Evolutionary conservation across 352 stramenopile genomes (phyloP).

Genomic region (Pythium guiyangense): DNA sequence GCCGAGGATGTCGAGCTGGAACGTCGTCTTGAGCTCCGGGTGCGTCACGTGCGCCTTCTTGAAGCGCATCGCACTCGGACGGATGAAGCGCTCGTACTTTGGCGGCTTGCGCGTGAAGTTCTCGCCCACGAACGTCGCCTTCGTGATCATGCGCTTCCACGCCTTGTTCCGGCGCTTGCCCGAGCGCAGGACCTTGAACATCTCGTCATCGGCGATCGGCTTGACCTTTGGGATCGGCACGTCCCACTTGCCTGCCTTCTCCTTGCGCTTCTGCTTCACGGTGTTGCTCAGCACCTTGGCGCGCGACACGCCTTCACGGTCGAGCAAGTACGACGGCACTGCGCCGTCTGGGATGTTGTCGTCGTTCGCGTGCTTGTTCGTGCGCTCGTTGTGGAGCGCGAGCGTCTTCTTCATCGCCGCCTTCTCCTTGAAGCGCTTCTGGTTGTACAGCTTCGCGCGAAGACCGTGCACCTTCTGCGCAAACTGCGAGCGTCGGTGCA

Average conservation of each 20-base stretch:
- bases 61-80: constrained; percentile 97
- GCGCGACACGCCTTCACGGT: constrained; percentile 97
- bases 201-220: constrained; percentile 99
- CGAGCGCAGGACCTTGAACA: constrained; percentile 99
- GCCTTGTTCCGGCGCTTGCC: constrained; percentile 95
- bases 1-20: constrained; percentile 99
- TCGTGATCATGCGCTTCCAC: constrained; percentile 90
- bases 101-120: constrained; percentile 99
- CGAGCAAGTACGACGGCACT: constrained; percentile 98
- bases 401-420: constrained; percentile 99
- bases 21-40: constrained; percentile 99
- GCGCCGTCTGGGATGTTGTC: constrained; percentile 95
- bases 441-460: constrained; percentile 98
- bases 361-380: constrained; percentile 98
- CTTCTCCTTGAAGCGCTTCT: constrained; percentile 99
- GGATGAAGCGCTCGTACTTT: constrained; percentile 99
- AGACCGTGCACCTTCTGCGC: constrained; percentile 98
- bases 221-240: constrained; percentile 98
- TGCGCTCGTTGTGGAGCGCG: constrained; percentile 98
- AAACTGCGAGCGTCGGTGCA: constrained; percentile 97
- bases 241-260: constrained; percentile 99
- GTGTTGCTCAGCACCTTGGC: constrained; percentile 99
- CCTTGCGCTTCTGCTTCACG: constrained; percentile 99
- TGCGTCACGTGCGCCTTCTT: constrained; percentile 99
- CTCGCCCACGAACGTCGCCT: constrained; percentile 98